These are phyloP conservation scores for Suillus subaureus DNA, from an alignment of 768 basidiomycete genomes.

Conservation along the genomic window DNA sequence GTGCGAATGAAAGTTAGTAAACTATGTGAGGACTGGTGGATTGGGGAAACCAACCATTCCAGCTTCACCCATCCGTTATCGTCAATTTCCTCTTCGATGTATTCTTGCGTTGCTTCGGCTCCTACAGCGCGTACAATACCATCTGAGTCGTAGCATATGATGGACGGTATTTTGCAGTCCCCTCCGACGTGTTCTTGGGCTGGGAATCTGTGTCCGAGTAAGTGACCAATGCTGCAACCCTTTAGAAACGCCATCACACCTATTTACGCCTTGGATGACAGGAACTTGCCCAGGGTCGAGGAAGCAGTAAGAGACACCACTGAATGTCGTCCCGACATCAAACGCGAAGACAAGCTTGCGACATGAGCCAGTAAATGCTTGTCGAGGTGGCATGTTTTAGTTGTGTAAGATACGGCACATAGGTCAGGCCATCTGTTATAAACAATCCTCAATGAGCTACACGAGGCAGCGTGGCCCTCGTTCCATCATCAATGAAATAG, in stretches of 20 bases:
- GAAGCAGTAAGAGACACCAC: slow-evolving; percentile 47
- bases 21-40: background rate
- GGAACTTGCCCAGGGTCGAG: slow-evolving; percentile 34
- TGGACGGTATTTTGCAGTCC: slow-evolving; percentile 52
- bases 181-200: slow-evolving; percentile 48
- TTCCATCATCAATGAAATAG: background rate
- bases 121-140: slow-evolving; percentile 46
- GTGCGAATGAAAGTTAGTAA: slow-evolving; percentile 10
- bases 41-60: slow-evolving; percentile 30
- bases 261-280: slow-evolving; percentile 21
- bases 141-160: slow-evolving; percentile 46
- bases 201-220: slow-evolving; percentile 40
- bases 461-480: slow-evolving; percentile 5
- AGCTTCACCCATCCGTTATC: slow-evolving; percentile 35
- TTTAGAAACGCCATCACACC: slow-evolving; percentile 18
- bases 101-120: slow-evolving; percentile 45
- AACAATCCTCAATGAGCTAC: background rate
- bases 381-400: slow-evolving; percentile 30
- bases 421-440: background rate
- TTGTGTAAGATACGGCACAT: background rate
- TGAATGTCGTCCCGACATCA: slow-evolving; percentile 55
- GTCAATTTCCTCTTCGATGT: slow-evolving; percentile 40
- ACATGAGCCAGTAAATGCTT: slow-evolving; percentile 41
- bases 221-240: slow-evolving; percentile 10
- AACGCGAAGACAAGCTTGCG: slow-evolving; percentile 51